Evolutionary conservation across 331 rosid genomes (phyloP).

Genomic region (Acacia concinna): DNA sequence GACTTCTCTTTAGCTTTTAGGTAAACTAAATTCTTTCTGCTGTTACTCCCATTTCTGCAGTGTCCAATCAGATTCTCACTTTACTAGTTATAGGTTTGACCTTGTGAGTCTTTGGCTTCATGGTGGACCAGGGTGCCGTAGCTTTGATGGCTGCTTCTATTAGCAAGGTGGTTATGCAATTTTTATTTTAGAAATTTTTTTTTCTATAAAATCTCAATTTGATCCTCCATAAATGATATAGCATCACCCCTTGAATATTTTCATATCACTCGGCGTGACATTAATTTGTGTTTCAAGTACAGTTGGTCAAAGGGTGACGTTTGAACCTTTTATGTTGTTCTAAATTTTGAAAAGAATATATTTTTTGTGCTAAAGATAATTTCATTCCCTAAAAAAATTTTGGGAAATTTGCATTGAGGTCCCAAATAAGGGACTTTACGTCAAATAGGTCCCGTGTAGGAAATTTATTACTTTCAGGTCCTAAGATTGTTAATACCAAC

Average conservation of each 20-base stretch:
- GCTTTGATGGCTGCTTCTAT: constrained; percentile 80
- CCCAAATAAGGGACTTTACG: too few species aligned
- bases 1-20: neutral
- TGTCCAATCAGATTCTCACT: neutral
- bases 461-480: too few species aligned
- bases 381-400: too few species aligned
- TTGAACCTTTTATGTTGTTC: constrained; percentile 11
- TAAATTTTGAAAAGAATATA: neutral
- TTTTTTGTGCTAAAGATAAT: neutral
- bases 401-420: too few species aligned
- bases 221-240: neutral
- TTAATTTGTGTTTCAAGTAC: constrained; percentile 28
- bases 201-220: neutral
- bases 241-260: neutral
- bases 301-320: constrained; percentile 91
- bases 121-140: constrained; percentile 96
- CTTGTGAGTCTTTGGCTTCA: constrained; percentile 92
- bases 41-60: neutral
- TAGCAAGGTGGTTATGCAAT: constrained; percentile 64
- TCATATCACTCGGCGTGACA: neutral
- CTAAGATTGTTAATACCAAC: too few species aligned
- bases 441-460: too few species aligned
- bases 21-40: neutral
- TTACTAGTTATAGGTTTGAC: constrained; percentile 28
- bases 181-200: neutral